These are phyloP conservation scores for Lizonia empirigonia DNA, from an alignment of 2,329 filamentous ascomycete species.

Conservation along the genomic window DNA sequence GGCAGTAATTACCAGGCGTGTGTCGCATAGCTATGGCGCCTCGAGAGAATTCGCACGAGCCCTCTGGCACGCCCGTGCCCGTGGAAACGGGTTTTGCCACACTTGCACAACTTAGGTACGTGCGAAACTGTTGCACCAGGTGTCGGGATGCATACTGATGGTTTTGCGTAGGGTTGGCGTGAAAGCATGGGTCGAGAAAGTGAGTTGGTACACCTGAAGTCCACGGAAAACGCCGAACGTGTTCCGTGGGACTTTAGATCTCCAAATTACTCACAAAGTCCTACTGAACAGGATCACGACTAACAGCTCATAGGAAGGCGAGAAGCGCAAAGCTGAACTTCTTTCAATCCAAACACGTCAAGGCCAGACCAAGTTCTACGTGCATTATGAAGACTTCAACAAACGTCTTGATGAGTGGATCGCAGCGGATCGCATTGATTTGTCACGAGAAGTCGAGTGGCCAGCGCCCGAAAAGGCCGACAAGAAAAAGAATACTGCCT, in stretches of 20 bases:
- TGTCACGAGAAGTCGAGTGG: slow-evolving; percentile 93
- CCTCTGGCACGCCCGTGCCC: slow-evolving; percentile 61
- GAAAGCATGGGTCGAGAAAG: slow-evolving; percentile 73
- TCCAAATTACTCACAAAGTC: background rate
- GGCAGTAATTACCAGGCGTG: slow-evolving; percentile 15
- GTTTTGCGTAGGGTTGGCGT: slow-evolving; percentile 62
- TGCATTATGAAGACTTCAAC: slow-evolving; percentile 98
- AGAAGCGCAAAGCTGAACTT: slow-evolving; percentile 90
- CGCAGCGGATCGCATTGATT: slow-evolving; percentile 78
- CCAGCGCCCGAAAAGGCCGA: slow-evolving; percentile 89
- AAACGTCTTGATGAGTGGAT: slow-evolving; percentile 92
- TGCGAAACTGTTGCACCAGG: slow-evolving; percentile 38
- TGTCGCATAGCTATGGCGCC: slow-evolving; percentile 56
- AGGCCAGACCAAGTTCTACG: slow-evolving; percentile 87
- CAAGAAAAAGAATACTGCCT: slow-evolving; percentile 73
- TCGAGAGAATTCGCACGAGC: slow-evolving; percentile 60
- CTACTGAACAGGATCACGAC: background rate
- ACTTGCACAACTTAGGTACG: slow-evolving; percentile 78
- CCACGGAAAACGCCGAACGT: slow-evolving; percentile 9
- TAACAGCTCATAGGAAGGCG: slow-evolving; percentile 66
- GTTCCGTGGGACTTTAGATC: slow-evolving; percentile 20
- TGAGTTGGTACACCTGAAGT: slow-evolving; percentile 46
- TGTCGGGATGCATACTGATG: slow-evolving; percentile 37
- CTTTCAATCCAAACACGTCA: slow-evolving; percentile 91
- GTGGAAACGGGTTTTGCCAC: slow-evolving; percentile 82